phyloP scores from a whole-genome alignment of 2,329 filamentous ascomycete genomes.

The Helicocarpus griseus region DNA sequence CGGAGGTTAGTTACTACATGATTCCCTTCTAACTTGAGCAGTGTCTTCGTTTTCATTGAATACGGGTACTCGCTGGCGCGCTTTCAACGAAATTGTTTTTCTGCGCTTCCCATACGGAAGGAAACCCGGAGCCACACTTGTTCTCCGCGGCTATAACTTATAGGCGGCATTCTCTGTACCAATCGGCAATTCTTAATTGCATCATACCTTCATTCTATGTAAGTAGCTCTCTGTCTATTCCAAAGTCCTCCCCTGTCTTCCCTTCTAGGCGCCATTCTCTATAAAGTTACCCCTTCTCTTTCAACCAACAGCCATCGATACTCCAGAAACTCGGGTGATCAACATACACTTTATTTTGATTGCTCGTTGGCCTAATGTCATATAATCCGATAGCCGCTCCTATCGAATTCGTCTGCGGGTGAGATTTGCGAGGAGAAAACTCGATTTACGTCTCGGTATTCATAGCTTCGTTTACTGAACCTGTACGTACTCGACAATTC shows the following conservation, averaged over 20 bases:
- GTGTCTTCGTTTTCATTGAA: not conserved
- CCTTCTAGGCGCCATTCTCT: not conserved
- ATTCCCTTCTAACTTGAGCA: not conserved
- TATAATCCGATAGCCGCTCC: not conserved
- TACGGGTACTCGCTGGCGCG: not conserved
- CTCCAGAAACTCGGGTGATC: not conserved
- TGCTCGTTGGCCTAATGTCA: not conserved
- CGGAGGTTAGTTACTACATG: not conserved
- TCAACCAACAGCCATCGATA: not conserved
- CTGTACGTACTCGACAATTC: not conserved
- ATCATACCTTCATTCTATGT: not conserved
- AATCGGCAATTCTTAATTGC: not conserved
- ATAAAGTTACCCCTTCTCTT: not conserved
- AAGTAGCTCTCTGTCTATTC: no score
- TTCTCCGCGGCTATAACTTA: not conserved
- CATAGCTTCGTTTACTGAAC: not conserved
- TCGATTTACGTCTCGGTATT: not conserved
- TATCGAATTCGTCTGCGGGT: not conserved
- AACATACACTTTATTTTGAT: not conserved
- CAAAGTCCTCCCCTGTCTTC: no score
- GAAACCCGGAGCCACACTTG: not conserved
- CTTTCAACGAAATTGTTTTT: not conserved
- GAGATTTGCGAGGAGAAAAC: not conserved
- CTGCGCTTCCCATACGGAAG: not conserved
- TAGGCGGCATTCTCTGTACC: not conserved